Conservation (phyloP, 208 protist species). For the Spongospora subterranea region DNA sequence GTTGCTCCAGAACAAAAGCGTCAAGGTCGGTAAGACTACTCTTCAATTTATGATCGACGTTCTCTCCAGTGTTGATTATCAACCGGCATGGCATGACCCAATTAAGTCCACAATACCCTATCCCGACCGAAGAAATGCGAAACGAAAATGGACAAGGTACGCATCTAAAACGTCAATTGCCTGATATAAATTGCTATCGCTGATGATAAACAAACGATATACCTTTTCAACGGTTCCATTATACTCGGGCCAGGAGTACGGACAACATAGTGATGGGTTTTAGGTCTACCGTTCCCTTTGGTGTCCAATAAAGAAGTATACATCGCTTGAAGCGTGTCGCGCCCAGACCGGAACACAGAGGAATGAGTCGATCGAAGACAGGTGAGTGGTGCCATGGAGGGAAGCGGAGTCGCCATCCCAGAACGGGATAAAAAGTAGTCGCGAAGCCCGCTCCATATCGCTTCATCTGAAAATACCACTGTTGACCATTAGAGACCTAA, state of each 20-base stretch:
- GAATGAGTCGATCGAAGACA: neutral
- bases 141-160: neutral
- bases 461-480: neutral
- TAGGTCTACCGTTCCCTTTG: neutral
- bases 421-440: conserved; percentile 42
- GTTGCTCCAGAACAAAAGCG: conserved; percentile 44
- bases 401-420: neutral
- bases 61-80: neutral
- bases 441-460: neutral
- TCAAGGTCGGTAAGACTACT: neutral
- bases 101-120: neutral
- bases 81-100: neutral
- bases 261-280: neutral
- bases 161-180: neutral
- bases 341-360: neutral
- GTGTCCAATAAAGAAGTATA: neutral
- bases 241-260: neutral
- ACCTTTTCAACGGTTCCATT: neutral
- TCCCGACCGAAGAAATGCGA: neutral
- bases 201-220: neutral
- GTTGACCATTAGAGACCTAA: neutral
- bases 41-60: neutral
- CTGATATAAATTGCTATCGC: neutral
- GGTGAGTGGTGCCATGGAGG: neutral
- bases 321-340: conserved; percentile 4